phyloP scores from a whole-genome alignment of 306 rosid species.

The Arachis hypogaea region DNA sequence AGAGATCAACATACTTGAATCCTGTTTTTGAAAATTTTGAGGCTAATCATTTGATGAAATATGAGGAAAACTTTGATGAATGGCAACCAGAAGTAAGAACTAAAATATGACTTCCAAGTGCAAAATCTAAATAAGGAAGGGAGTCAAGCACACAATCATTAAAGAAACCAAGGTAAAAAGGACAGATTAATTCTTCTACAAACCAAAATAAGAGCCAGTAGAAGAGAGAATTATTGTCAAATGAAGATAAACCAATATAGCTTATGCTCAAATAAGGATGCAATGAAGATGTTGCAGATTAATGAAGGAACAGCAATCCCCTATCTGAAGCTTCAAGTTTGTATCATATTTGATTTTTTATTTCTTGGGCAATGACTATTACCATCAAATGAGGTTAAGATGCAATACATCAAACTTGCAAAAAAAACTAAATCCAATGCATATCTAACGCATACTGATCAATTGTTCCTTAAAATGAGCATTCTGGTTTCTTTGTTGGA shows the following conservation, averaged over 20 bases:
- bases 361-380: slow-evolving; percentile 17
- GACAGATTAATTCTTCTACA: slow-evolving; percentile 2
- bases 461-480: slow-evolving; percentile 29
- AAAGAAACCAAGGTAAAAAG: slow-evolving; percentile 22
- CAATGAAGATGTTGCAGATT: neutral
- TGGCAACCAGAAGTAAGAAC: no score
- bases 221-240: neutral
- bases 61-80: neutral
- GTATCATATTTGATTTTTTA: slow-evolving; percentile 3
- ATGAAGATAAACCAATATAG: neutral
- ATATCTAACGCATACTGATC: slow-evolving; percentile 23
- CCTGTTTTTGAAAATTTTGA: slow-evolving; percentile 17
- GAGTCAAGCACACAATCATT: slow-evolving; percentile 2
- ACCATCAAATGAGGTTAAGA: slow-evolving; percentile 23
- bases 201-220: neutral
- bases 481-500: slow-evolving; percentile 33
- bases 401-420: slow-evolving; percentile 22
- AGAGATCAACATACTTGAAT: slow-evolving; percentile 11
- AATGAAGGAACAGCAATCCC: neutral
- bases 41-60: slow-evolving; percentile 18
- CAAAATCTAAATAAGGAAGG: slow-evolving; percentile 29
- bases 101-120: neutral
- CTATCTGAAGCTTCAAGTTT: slow-evolving; percentile 9
- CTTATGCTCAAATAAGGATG: slow-evolving; percentile 22
- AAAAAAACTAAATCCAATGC: slow-evolving; percentile 33